Evolutionary conservation across 768 basidiomycete genomes (phyloP).

Genomic region (Termitomyces sp.): DNA sequence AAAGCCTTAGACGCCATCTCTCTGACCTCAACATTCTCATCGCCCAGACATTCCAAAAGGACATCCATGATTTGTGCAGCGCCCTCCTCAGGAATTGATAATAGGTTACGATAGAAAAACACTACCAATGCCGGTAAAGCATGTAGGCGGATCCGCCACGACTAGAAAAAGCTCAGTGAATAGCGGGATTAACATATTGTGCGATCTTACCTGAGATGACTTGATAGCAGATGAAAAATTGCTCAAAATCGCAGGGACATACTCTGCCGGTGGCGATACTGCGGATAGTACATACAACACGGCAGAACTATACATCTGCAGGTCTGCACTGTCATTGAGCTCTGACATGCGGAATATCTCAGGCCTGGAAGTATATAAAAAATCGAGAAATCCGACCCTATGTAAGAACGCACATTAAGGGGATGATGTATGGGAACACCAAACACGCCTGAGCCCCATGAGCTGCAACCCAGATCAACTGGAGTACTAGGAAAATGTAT

Average conservation of each 20-base stretch:
- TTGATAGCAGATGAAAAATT: slow-evolving; percentile 69
- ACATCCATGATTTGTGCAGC: slow-evolving; percentile 76
- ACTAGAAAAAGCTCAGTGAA: slow-evolving; percentile 35
- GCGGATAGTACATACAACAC: slow-evolving; percentile 81
- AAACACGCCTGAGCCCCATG: slow-evolving; percentile 71
- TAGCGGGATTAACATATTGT: not conserved
- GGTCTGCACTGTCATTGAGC: slow-evolving; percentile 76
- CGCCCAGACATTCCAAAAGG: slow-evolving; percentile 74
- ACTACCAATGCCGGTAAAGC: slow-evolving; percentile 84
- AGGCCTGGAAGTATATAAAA: slow-evolving; percentile 43
- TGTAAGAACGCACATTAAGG: slow-evolving; percentile 60
- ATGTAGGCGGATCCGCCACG: slow-evolving; percentile 87
- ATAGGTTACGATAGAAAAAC: slow-evolving; percentile 87
- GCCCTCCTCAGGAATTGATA: slow-evolving; percentile 63
- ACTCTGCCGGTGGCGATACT: slow-evolving; percentile 65
- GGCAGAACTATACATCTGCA: slow-evolving; percentile 76
- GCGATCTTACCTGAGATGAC: slow-evolving; percentile 59
- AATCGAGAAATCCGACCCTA: not conserved
- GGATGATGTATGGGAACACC: slow-evolving; percentile 71
- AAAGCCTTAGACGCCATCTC: slow-evolving; percentile 86
- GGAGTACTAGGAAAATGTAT: slow-evolving; percentile 45
- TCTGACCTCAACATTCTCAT: slow-evolving; percentile 90
- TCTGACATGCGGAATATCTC: slow-evolving; percentile 89
- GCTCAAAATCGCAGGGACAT: slow-evolving; percentile 52
- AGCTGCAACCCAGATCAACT: slow-evolving; percentile 76